Evolutionary conservation across 768 basidiomycete genomes (phyloP), one percentile per base, ranked within the genome.

Genomic region (Infundibulicybe gibba): DNA sequence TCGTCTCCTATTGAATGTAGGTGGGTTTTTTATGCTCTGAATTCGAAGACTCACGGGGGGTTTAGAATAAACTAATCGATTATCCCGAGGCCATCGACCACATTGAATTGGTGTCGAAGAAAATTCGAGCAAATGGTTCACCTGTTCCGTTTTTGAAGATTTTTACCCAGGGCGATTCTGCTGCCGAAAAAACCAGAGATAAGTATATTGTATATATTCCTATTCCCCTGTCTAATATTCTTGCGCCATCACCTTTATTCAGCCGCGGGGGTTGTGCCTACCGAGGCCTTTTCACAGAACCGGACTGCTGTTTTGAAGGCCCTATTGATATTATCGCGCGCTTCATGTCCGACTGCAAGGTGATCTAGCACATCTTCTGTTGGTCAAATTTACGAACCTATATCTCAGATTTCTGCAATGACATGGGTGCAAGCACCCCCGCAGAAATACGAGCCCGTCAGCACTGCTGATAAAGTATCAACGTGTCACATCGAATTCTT

Each of bases 351-450:
- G 45, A 46, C 25, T 38, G 6, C 19, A 38, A 46, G 35, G 45
- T 46, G 10, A 25, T 25, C 25, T 25, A 25, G 16, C 19, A 12
- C 9, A 14, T 16, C 13, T 32, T 13, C 3, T 32, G 8, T 12
- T 8, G 1, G 12, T n/a, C 9, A 20, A 11, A 3, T 17, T 13
- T 6, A 33, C 25, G 19, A 19, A 17, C 33, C 12, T 37, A 15
- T 1, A 19, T 38, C 35, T 20, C 32, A 54, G 53, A 48, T 51
- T 5, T 8, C 17, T 2, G 44, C 46, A 1, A 48, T 51, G 53
- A 49, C 32, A 30, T 53, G 54, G 51, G 41, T 55, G 21, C 34
- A 50, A 38, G 32, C 53, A 5, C 49, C 46, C 9, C 33, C 30
- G 25, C 25, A 25, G 25, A 25, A 3, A 16, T 39, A 40, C 33